Conservation (phyloP, 106 monocot genomes). For the Phalaenopsis equestris region DNA sequence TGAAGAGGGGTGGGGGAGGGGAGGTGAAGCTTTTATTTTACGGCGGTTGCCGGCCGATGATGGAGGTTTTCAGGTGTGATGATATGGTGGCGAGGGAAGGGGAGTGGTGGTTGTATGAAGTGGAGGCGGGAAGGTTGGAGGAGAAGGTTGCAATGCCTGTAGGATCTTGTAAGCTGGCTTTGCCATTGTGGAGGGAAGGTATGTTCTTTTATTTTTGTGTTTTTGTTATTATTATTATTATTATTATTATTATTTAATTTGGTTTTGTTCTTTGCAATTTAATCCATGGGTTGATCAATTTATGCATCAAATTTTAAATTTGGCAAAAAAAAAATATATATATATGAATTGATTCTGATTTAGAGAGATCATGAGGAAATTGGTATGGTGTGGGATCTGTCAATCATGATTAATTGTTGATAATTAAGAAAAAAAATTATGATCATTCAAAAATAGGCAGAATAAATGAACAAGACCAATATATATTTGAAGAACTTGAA, state of each 20-base stretch:
- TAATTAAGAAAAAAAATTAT: too few relatives aligned
- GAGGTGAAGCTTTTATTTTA: constrained; percentile 39
- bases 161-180: constrained; percentile 66
- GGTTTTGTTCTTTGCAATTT: neutral
- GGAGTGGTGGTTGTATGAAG: constrained; percentile 69
- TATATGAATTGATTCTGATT: too few relatives aligned
- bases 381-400: too few relatives aligned
- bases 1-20: constrained; percentile 30
- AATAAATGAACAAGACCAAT: too few relatives aligned
- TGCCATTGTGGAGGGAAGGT: constrained; percentile 76
- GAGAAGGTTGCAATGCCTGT: constrained; percentile 69
- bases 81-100: constrained; percentile 63
- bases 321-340: too few relatives aligned
- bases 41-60: constrained; percentile 78
- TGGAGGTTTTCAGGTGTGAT: constrained; percentile 70
- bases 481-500: too few relatives aligned
- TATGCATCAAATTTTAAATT: too few relatives aligned
- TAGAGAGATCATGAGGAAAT: too few relatives aligned
- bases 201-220: neutral
- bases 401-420: too few relatives aligned
- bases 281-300: too few relatives aligned
- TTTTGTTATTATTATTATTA: neutral
- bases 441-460: too few relatives aligned
- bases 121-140: constrained; percentile 42
- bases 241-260: too few relatives aligned